Conservation (phyloP, 345 rosid species). For the Laguncularia racemosa region DNA sequence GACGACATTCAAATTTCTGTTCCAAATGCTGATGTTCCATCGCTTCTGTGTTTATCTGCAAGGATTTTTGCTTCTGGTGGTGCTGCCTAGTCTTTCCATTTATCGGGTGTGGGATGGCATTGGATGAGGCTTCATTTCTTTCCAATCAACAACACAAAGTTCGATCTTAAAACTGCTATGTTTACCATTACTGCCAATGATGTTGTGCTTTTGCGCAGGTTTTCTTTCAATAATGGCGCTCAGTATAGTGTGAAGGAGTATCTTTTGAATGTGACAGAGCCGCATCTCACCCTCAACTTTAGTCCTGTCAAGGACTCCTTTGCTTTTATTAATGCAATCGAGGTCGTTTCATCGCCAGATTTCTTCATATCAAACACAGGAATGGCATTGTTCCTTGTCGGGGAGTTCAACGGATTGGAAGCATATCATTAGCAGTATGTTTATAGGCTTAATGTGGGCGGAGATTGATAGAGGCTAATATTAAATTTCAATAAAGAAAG, state of each 20-base stretch:
- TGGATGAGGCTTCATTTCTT: conserved; percentile 10
- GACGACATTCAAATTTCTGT: conserved; percentile 6
- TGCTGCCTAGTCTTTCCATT: conserved; percentile 6
- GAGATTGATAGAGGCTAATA: too few relatives aligned
- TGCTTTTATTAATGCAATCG: conserved; percentile 9
- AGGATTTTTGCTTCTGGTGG: conserved; percentile 9
- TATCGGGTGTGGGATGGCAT: conserved; percentile 8
- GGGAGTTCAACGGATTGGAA: background rate
- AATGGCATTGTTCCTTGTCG: conserved; percentile 2
- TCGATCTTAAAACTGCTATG: conserved; percentile 3
- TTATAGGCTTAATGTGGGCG: conserved; percentile 6
- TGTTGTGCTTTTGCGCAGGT: conserved; percentile 4
- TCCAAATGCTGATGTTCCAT: background rate
- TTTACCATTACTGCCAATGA: background rate
- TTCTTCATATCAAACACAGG: background rate
- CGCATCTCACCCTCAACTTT: conserved; percentile 4
- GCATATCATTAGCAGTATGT: conserved; percentile 5
- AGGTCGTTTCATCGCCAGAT: conserved; percentile 12
- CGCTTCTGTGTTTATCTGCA: conserved; percentile 5
- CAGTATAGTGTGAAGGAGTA: conserved; percentile 7
- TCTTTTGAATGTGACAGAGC: conserved; percentile 1
- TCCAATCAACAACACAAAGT: background rate
- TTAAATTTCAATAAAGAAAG: too few relatives aligned
- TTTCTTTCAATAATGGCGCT: background rate
- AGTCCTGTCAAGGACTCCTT: conserved; percentile 1